Conservation (phyloP, 129 eudicot genomes). For the Cynara cardunculus region DNA sequence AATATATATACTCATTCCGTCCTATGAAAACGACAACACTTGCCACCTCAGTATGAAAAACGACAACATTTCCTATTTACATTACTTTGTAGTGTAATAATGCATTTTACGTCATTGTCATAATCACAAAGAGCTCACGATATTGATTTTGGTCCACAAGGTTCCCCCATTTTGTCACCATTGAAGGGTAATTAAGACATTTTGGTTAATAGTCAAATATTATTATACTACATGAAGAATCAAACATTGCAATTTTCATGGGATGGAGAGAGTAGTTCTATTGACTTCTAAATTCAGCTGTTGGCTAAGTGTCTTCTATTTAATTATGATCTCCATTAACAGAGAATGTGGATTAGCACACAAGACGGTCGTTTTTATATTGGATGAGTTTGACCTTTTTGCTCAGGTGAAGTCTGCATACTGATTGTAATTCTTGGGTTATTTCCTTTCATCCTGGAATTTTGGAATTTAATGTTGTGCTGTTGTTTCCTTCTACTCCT, state of each 20-base stretch:
- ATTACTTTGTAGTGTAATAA: not conserved
- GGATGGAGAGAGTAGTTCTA: conserved; percentile 6
- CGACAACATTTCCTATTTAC: not conserved
- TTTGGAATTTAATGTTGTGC: not conserved
- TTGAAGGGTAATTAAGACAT: not conserved
- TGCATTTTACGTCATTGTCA: not conserved
- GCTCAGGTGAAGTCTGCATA: conserved; percentile 58
- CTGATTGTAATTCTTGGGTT: not conserved
- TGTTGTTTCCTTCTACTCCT: not conserved
- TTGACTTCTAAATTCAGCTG: not conserved
- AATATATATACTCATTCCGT: not conserved
- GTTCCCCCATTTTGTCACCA: not conserved
- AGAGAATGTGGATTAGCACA: conserved; percentile 99
- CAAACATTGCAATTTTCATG: not conserved
- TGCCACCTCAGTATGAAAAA: not conserved
- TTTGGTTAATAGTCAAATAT: not conserved
- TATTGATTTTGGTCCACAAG: not conserved
- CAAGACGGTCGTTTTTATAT: conserved; percentile 76
- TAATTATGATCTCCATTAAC: conserved; percentile 14
- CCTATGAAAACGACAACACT: not conserved
- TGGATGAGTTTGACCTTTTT: conserved; percentile 92
- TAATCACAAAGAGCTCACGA: not conserved
- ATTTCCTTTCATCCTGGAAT: not conserved
- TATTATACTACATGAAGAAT: not conserved
- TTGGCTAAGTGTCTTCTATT: not conserved